Evolutionary conservation across 805 yeast species (phyloP), one percentile per base, ranked within the genome.

Genomic region (Candida ponderosae): DNA sequence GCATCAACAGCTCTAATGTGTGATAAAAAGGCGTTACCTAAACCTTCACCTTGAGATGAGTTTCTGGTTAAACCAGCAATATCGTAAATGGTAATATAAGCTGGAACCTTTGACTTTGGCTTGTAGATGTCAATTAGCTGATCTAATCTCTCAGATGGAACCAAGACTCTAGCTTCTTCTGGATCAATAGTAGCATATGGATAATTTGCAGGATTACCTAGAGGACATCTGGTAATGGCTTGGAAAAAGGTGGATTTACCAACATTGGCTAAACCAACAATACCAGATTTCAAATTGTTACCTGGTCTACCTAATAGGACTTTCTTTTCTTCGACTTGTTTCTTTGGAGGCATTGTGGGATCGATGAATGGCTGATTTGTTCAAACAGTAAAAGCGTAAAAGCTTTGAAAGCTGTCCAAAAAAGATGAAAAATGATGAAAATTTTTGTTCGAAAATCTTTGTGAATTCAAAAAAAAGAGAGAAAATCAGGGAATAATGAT

Each of bases 131-230:
- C 74, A 53, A 75, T 72, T 37, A 93, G 72, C 43, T 70, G 74
- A 53, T 90, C 95, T 54, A 93, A 79, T 60, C 95, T 79, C 43
- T 82, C 75, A 43, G 95, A 85, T 53, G 96, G 96, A 42, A 93
- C 97, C 48, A 80, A 77, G 38, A 90, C 96, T 60, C 95, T 79
- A 33, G 97, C 96, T 68, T 90, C 96, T 68, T 93, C 97, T 38
- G 98, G 97, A 51, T 90, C 96, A 64, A 88, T 88, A 39, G 98
- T 90, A 31, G 98, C 98, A 60, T 87, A 90, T 19, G 98, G 98
- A 62, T 89, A 90, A 63, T 90, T 90, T 41, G 97, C 98, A 39
- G 98, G 97, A 68, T 74, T 88, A 45, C 98, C 97, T 48, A 93
- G 68, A 34, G 89, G 87, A 50, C 89, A 86, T 65, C 81, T 79